Conservation (phyloP, 305 asterid genomes). For the Coffea humblotiana region DNA sequence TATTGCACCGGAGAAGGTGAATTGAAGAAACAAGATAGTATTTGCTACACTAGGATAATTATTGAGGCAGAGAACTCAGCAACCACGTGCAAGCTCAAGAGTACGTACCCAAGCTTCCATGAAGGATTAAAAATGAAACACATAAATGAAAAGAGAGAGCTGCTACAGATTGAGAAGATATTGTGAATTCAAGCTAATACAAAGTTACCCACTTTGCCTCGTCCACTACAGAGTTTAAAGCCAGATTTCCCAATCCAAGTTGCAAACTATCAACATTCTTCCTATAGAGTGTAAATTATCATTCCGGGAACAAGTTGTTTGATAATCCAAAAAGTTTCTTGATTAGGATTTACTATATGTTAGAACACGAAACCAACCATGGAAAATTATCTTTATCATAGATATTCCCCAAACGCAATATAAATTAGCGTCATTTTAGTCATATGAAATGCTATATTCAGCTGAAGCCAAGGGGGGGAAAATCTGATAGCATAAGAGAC, state of each 20-base stretch:
- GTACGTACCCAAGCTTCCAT: background rate
- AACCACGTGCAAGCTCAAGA: background rate
- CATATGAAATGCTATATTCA: constrained; percentile 7
- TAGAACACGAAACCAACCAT: background rate
- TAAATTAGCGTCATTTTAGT: background rate
- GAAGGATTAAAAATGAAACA: no score
- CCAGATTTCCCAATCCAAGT: background rate
- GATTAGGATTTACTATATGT: background rate
- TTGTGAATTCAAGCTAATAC: background rate
- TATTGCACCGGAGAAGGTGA: background rate
- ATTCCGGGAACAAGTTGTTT: background rate
- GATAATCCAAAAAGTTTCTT: background rate
- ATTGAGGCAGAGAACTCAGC: background rate
- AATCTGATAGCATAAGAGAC: background rate
- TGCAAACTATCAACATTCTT: background rate
- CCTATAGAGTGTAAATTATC: background rate
- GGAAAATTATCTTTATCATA: background rate
- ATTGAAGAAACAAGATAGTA: background rate
- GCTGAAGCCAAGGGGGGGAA: background rate
- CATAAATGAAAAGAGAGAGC: background rate
- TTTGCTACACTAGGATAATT: background rate
- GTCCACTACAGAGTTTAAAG: background rate
- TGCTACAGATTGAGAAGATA: background rate
- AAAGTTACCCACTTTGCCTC: background rate
- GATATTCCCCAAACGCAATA: background rate